These are phyloP conservation scores for Leersia perrieri DNA, from an alignment of 176 grass and related monocot species.

Conservation along the genomic window DNA sequence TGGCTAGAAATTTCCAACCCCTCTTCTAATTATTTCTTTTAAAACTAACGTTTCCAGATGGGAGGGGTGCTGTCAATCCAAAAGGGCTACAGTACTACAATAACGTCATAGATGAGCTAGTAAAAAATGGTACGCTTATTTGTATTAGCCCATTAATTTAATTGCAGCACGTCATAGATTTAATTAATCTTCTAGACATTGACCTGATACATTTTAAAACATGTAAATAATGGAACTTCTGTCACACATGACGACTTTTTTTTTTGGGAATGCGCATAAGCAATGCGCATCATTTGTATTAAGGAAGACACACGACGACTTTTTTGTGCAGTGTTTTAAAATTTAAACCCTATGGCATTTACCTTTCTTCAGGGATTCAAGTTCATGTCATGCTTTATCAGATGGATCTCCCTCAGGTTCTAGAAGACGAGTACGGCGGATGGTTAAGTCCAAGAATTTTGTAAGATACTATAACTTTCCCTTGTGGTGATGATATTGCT, in stretches of 20 bases:
- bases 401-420: constrained; percentile 55
- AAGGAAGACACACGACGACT: accelerated
- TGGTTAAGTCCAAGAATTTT: constrained; percentile 48
- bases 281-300: too few species aligned
- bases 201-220: neutral
- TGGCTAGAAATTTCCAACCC: neutral
- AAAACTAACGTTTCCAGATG: constrained; percentile 37
- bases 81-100: constrained; percentile 71
- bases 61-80: constrained; percentile 62
- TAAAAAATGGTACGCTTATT: constrained; percentile 41
- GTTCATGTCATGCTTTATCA: constrained; percentile 66
- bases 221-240: neutral
- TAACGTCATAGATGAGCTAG: constrained; percentile 53
- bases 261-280: too few species aligned
- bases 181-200: too few species aligned
- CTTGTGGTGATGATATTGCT: neutral
- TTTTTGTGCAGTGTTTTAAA: neutral
- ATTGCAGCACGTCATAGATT: too few species aligned
- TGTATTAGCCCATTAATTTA: neutral
- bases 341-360: neutral
- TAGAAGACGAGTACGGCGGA: constrained; percentile 68
- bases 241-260: neutral
- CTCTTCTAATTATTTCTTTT: neutral
- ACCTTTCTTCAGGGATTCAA: constrained; percentile 52
- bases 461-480: constrained; percentile 15